phyloP scores from a whole-genome alignment of 2,329 filamentous ascomycete genomes.

The Meredithiella fracta region DNA sequence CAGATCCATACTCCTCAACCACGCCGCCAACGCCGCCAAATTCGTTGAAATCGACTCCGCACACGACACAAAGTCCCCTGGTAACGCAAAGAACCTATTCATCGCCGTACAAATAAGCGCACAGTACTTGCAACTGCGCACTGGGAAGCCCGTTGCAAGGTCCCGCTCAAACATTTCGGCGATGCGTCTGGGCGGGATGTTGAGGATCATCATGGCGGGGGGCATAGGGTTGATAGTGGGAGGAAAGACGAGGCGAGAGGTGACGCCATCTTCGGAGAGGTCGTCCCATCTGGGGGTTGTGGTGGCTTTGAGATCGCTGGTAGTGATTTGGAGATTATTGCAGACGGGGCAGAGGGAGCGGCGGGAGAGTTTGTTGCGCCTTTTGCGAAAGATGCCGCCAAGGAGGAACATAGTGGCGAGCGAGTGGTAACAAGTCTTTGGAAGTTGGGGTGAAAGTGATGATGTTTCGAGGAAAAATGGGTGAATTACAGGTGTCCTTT shows the following conservation, averaged over 20 bases:
- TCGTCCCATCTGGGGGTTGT: conserved; percentile 12
- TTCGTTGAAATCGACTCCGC: background rate
- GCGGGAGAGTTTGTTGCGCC: conserved; percentile 4
- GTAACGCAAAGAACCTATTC: conserved; percentile 5
- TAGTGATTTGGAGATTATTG: conserved; percentile 13
- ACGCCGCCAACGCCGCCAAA: background rate
- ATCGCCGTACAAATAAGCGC: conserved; percentile 9
- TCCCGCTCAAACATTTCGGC: conserved; percentile 11
- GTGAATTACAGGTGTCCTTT: no score
- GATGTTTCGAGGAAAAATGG: no score
- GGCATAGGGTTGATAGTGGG: conserved; percentile 12
- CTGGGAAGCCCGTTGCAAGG: conserved; percentile 1
- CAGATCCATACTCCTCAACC: conserved; percentile 2
- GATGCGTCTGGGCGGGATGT: conserved; percentile 11
- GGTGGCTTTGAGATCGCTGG: conserved; percentile 11
- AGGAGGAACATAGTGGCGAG: conserved; percentile 9
- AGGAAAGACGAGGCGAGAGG: conserved; percentile 4
- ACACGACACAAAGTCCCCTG: background rate
- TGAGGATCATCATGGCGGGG: conserved; percentile 13
- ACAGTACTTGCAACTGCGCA: conserved; percentile 10
- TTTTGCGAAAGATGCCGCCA: conserved; percentile 13
- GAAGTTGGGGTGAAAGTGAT: no score
- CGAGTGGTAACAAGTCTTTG: no score
- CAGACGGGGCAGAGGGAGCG: conserved; percentile 11
- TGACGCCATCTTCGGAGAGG: conserved; percentile 7